phyloP scores from a whole-genome alignment of 345 rosid genomes.

The thale cress (Arabidopsis thaliana) region DNA sequence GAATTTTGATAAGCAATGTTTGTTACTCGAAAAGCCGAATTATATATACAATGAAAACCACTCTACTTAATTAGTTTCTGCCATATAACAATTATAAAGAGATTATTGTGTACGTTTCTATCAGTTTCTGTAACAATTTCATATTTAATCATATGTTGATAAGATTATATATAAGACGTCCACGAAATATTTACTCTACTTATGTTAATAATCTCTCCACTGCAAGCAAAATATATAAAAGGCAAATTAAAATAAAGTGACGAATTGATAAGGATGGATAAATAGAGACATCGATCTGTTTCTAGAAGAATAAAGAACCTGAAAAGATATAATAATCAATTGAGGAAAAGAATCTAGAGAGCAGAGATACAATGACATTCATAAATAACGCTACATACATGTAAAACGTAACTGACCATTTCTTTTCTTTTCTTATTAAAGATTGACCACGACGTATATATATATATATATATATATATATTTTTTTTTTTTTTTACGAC shows the following conservation, averaged over 20 bases:
- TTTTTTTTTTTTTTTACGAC: no score
- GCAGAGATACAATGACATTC: conserved; percentile 29
- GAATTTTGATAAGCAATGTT: background rate
- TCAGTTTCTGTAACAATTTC: conserved; percentile 10
- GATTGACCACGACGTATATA: conserved; percentile 28
- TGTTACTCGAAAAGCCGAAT: background rate
- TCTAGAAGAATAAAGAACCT: conserved; percentile 30
- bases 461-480: background rate
- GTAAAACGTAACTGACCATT: conserved; percentile 28
- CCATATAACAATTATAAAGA: conserved; percentile 13
- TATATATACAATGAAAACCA: background rate
- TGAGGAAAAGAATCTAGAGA: conserved; percentile 35
- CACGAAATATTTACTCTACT: conserved; percentile 27
- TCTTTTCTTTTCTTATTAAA: background rate
- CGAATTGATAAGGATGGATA: conserved; percentile 17
- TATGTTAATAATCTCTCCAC: conserved; percentile 21
- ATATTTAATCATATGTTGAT: background rate
- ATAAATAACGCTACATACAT: conserved; percentile 27
- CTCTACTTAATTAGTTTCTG: conserved; percentile 3
- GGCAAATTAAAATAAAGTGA: conserved; percentile 17
- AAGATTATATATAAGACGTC: conserved; percentile 31
- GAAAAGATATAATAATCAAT: conserved; percentile 18
- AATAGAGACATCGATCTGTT: conserved; percentile 20
- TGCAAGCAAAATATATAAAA: conserved; percentile 7
- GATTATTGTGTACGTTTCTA: conserved; percentile 7